Evolutionary conservation across 352 stramenopile genomes (phyloP), one percentile per base, ranked within the genome.

Genomic region (Globisporangium barbulae): DNA sequence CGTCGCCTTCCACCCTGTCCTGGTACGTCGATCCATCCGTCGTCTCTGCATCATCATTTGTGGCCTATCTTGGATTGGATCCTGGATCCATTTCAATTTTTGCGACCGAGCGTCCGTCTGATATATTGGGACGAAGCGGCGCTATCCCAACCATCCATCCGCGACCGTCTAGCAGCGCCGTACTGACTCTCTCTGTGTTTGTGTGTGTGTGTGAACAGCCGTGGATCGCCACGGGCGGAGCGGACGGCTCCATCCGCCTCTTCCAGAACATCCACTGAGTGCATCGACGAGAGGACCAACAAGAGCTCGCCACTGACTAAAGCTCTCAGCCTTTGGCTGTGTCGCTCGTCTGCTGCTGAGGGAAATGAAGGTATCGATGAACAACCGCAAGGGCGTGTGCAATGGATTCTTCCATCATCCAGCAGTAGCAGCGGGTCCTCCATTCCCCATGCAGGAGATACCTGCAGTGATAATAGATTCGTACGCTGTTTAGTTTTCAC

Each of bases 231-330:
- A 98, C 94, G 37, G 92, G 83, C 59, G 97, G 97, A 47, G 96
- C 96, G 1, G 97, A 99, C 75, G 94, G 96, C 55, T 89, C 81
- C 47, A 97, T 99, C 65, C 91, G 97, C 55, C 83, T 99, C 55
- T 99, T 97, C 75, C 96, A 99, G 74, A 98, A 99, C 81, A 97
- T 98, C 85, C 90, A 97, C 70, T 96, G 88, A 59, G 25, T 19
- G 30, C 49, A 31, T 2, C 12, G 10, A 6, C 13, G 50, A 41
- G 28, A n/a, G 25, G 42, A 53, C 5, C 15, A 62, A 39, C 6
- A 53, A 39, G 21, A 61, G n/a, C 37, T 30, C 63, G 35, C 33
- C 49, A 63, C 59, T 35, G 47, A 31, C n/a, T 50, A 19, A 37
- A 53, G 15, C 41, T 47, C 15, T 10, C 17, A 21, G n/a, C 41